Conservation (phyloP, 148 eudicot species). For the Cornus kousa region DNA sequence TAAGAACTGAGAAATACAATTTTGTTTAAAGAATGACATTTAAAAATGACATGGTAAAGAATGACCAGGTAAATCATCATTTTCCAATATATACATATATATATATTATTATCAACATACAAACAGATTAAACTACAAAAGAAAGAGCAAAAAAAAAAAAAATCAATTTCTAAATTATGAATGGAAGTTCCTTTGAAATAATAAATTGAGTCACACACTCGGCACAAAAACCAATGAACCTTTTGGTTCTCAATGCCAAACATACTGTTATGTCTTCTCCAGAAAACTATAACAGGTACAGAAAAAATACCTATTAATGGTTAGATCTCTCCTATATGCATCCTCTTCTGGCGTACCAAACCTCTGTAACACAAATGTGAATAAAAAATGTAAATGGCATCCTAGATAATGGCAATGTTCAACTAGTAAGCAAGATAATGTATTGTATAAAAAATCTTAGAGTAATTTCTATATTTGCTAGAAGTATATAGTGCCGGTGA, state of each 20-base stretch:
- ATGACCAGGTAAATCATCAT: neutral
- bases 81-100: neutral
- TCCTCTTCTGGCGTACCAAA: slow-evolving; percentile 95
- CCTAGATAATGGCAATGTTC: neutral
- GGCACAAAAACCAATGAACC: neutral
- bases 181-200: neutral
- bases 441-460: neutral
- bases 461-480: too few relatives aligned
- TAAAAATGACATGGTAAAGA: neutral
- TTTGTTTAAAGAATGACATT: neutral
- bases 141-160: neutral
- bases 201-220: neutral
- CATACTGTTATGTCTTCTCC: neutral
- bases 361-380: slow-evolving; percentile 47
- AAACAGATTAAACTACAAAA: neutral
- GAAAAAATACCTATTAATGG: slow-evolving; percentile 76
- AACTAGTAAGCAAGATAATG: slow-evolving; percentile 7
- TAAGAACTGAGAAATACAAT: slow-evolving; percentile 3
- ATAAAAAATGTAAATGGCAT: neutral
- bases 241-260: neutral
- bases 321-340: slow-evolving; percentile 95
- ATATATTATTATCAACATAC: neutral
- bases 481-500: too few relatives aligned
- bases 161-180: neutral
- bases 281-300: neutral